Evolutionary conservation across 2,329 filamentous ascomycete species (phyloP).

Genomic region (Penicillium sp.): DNA sequence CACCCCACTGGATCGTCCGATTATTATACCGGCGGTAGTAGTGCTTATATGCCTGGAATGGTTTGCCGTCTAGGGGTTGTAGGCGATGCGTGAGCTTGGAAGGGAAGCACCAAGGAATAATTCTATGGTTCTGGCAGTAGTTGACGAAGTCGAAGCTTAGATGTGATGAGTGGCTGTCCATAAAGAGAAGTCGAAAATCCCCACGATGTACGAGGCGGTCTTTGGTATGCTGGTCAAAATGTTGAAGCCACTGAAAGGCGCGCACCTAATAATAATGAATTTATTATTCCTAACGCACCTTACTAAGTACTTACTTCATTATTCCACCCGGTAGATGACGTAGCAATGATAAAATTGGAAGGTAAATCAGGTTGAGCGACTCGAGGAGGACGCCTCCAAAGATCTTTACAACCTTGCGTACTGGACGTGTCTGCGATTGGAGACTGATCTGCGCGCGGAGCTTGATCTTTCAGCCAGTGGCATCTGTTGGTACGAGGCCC

Average conservation of each 20-base stretch:
- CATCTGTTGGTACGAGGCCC: constrained; percentile 56
- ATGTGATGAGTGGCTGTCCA: background rate
- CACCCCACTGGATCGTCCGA: background rate
- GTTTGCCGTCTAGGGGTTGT: background rate
- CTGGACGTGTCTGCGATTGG: no score
- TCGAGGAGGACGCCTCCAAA: constrained; percentile 37
- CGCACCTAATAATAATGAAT: no score
- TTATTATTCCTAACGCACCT: no score
- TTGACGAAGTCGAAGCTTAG: background rate
- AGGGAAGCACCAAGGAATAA: background rate
- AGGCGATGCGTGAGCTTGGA: background rate
- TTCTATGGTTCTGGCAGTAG: background rate
- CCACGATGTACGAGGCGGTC: background rate
- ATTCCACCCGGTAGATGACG: no score
- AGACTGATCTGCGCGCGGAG: constrained; percentile 93
- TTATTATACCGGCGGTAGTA: background rate
- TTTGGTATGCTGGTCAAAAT: background rate
- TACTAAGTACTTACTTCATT: no score
- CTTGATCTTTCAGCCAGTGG: constrained; percentile 64
- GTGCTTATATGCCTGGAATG: background rate
- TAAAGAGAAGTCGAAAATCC: background rate
- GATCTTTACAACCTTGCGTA: constrained; percentile 69
- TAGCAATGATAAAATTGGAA: background rate
- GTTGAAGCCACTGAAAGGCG: no score
- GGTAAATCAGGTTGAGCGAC: constrained; percentile 8